Percentiles rank a stretch among this genome's conserved stretches.
These are phyloP conservation scores for Nakazawaea anatomiae DNA, from an alignment of 805 yeast species.

Conservation along the genomic window DNA sequence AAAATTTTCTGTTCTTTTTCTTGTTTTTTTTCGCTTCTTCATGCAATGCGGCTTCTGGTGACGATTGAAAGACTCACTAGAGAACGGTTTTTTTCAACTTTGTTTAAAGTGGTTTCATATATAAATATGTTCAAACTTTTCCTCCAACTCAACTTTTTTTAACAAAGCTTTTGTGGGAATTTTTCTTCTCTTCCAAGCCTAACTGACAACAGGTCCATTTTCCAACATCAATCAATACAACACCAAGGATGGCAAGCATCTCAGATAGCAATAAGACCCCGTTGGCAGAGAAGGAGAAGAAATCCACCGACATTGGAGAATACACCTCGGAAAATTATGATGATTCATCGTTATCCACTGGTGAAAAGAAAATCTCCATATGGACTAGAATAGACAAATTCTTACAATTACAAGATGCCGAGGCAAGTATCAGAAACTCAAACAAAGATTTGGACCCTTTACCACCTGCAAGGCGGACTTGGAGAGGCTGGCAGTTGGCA, in stretches of 20 bases:
- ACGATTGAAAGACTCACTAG: not conserved
- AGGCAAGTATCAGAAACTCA: constrained; percentile 5
- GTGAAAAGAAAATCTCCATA: constrained; percentile 4
- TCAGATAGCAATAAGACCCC: not conserved
- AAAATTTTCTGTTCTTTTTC: not conserved
- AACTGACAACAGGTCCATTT: not conserved
- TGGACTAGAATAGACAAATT: constrained; percentile 11
- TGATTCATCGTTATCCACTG: not conserved
- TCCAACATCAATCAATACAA: not conserved
- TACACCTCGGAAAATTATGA: not conserved
- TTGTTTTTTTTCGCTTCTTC: not conserved
- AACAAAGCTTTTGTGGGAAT: not conserved
- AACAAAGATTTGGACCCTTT: constrained; percentile 15
- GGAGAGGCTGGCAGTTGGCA: constrained; percentile 17
- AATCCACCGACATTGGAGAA: not conserved
- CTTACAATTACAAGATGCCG: constrained; percentile 6
- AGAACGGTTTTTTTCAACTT: no score
- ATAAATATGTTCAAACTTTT: not conserved
- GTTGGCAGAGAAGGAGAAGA: not conserved
- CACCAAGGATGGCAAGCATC: not conserved
- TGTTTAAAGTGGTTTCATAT: not conserved
- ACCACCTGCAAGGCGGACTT: constrained; percentile 17
- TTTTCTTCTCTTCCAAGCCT: not conserved
- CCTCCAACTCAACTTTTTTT: not conserved
- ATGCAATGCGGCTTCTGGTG: not conserved